Evolutionary conservation across 345 rosid species (phyloP).

Genomic region (Trapa bicornis): DNA sequence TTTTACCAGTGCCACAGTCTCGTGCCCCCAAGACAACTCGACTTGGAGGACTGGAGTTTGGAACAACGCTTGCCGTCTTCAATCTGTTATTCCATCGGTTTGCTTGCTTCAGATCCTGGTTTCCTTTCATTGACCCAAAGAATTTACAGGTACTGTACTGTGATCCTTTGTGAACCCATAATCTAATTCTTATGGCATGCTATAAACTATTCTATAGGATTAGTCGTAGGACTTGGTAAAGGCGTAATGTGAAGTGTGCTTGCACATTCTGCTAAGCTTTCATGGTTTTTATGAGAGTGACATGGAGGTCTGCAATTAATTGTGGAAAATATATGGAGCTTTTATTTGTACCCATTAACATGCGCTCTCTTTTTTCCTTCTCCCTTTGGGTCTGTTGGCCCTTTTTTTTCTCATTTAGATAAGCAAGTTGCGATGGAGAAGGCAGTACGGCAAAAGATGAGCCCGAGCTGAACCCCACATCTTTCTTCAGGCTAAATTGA

Average conservation of each 20-base stretch:
- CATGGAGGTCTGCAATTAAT: background rate
- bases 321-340: background rate
- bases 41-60: background rate
- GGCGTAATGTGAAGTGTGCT: background rate
- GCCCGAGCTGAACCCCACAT: too few relatives aligned
- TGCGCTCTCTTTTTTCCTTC: too few relatives aligned
- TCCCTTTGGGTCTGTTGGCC: too few relatives aligned
- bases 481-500: too few relatives aligned
- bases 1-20: conserved; percentile 1
- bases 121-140: background rate
- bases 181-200: too few relatives aligned
- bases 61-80: background rate
- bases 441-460: too few relatives aligned
- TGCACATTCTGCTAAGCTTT: background rate
- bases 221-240: background rate
- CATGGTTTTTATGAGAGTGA: too few relatives aligned
- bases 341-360: too few relatives aligned
- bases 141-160: background rate
- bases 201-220: background rate
- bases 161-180: too few relatives aligned
- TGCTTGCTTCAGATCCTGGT: background rate
- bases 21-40: background rate
- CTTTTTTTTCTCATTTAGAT: too few relatives aligned
- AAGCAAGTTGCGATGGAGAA: too few relatives aligned
- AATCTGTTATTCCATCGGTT: background rate